Evolutionary conservation across 2,329 filamentous ascomycete genomes (phyloP).

Genomic region (Pyrenophora graminea): DNA sequence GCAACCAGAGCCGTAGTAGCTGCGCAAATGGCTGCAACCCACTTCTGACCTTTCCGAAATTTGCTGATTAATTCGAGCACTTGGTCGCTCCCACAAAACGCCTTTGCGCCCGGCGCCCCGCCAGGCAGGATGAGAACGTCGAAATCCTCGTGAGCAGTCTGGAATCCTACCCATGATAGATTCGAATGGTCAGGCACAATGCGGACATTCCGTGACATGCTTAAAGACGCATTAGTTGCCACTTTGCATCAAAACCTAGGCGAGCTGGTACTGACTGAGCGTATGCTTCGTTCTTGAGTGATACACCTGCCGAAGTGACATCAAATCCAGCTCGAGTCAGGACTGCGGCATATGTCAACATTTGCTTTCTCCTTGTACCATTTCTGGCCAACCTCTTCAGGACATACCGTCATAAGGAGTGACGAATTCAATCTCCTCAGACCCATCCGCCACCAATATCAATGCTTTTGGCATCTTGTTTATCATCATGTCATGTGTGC

Average conservation of each 20-base stretch:
- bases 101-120: slow-evolving; percentile 45
- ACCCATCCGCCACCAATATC: slow-evolving; percentile 46
- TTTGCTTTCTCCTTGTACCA: neutral
- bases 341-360: slow-evolving; percentile 26
- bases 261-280: slow-evolving; percentile 32
- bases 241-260: neutral
- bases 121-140: slow-evolving; percentile 47
- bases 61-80: slow-evolving; percentile 37
- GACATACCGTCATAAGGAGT: slow-evolving; percentile 46
- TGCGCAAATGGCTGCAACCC: slow-evolving; percentile 45
- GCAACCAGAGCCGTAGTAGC: slow-evolving; percentile 46
- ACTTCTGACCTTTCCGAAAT: slow-evolving; percentile 39
- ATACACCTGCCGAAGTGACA: slow-evolving; percentile 43
- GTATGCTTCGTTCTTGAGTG: slow-evolving; percentile 37
- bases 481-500: neutral
- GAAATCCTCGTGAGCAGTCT: slow-evolving; percentile 23
- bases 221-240: slow-evolving; percentile 13
- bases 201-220: slow-evolving; percentile 45
- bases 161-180: slow-evolving; percentile 19
- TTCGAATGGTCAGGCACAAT: slow-evolving; percentile 42
- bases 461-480: slow-evolving; percentile 41
- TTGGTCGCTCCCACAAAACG: slow-evolving; percentile 29
- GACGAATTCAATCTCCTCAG: slow-evolving; percentile 50
- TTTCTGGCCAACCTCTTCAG: neutral
- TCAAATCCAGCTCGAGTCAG: slow-evolving; percentile 46